Conservation (phyloP, 2,329 filamentous ascomycete species). For the Knufia petricola region DNA sequence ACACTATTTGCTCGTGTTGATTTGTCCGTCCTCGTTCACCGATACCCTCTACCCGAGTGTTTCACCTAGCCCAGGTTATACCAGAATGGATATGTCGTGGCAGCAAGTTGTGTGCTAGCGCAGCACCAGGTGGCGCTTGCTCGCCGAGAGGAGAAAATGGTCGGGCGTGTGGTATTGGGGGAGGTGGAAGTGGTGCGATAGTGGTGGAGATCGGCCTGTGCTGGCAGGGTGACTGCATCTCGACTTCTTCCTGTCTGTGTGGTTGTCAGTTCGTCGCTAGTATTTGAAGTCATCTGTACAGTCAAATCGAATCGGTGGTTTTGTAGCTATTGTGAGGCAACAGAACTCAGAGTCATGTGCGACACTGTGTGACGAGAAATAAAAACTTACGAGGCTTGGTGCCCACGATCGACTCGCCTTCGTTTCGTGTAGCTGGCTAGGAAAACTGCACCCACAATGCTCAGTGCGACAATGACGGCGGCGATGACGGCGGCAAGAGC, state of each 20-base stretch:
- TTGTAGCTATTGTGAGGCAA: too few relatives aligned
- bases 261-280: background rate
- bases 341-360: too few relatives aligned
- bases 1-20: too few relatives aligned
- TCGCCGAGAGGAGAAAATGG: constrained; percentile 3
- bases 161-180: background rate
- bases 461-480: background rate
- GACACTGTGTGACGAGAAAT: too few relatives aligned
- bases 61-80: too few relatives aligned
- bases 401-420: background rate
- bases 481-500: background rate
- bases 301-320: too few relatives aligned
- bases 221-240: background rate
- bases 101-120: background rate
- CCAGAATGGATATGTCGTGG: too few relatives aligned
- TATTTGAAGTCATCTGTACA: too few relatives aligned
- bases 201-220: background rate
- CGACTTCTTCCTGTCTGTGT: background rate
- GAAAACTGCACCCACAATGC: background rate
- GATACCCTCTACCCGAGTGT: too few relatives aligned
- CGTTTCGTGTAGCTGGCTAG: background rate
- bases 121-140: constrained; percentile 2
- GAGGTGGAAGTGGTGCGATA: background rate
- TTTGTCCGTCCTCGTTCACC: too few relatives aligned
- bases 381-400: background rate